Percentiles rank a stretch among this genome's conserved stretches.
Conservation (phyloP, 2,329 filamentous ascomycete species). For the Diaporthe velutina region DNA sequence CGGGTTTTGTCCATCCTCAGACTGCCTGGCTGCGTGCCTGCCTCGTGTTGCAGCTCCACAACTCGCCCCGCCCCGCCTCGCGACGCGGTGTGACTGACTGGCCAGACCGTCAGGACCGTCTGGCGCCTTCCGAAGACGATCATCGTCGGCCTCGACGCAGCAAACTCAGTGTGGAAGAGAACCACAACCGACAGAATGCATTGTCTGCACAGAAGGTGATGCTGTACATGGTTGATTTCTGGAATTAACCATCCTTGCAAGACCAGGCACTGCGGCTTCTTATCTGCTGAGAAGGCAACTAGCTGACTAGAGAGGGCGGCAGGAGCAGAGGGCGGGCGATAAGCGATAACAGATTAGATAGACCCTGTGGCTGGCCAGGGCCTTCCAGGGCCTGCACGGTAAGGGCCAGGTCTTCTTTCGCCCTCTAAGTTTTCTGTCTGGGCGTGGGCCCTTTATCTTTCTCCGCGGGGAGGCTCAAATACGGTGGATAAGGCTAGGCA, state of each 20-base stretch:
- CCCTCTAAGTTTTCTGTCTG: neutral
- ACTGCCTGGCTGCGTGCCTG: neutral
- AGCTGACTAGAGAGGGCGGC: neutral
- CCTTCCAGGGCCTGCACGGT: neutral
- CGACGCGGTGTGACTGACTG: neutral
- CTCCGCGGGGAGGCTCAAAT: conserved; percentile 32
- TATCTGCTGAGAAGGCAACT: neutral
- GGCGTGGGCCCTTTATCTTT: conserved; percentile 26
- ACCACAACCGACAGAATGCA: neutral
- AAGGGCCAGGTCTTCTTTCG: neutral
- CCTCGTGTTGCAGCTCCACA: conserved; percentile 5
- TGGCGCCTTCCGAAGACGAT: neutral
- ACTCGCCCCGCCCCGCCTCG: neutral
- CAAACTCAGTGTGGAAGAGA: neutral
- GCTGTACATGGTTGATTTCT: neutral
- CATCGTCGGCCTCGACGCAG: neutral
- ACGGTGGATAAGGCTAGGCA: conserved; percentile 32
- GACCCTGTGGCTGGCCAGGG: no score
- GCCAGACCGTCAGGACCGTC: neutral
- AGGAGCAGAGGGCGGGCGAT: neutral
- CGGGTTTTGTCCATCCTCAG: neutral
- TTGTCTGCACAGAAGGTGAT: neutral
- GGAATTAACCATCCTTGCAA: neutral
- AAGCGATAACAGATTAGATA: conserved; percentile 20
- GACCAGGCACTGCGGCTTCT: neutral